Conservation (phyloP, 257 asterid species). For the Prunella vulgaris region DNA sequence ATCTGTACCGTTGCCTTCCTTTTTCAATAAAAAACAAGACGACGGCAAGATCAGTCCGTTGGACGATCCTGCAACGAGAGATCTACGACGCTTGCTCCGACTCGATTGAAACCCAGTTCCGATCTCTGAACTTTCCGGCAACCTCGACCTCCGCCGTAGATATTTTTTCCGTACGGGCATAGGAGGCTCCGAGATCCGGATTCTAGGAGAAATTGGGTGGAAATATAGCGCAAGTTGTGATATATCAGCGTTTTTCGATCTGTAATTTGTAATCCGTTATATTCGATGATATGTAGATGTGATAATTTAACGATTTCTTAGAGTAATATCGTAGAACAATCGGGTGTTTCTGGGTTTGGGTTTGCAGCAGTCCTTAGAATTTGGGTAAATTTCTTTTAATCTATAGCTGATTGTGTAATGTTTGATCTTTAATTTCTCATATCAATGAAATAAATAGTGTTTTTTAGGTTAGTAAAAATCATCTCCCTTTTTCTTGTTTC, state of each 20-base stretch:
- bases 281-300: conserved; percentile 12
- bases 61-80: conserved; percentile 55
- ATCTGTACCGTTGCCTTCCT: conserved; percentile 63
- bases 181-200: conserved; percentile 14
- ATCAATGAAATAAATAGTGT: background rate
- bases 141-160: conserved; percentile 33
- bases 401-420: background rate
- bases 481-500: background rate
- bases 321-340: conserved; percentile 1
- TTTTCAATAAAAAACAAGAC: conserved; percentile 36
- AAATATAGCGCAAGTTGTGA: background rate
- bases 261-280: conserved; percentile 3
- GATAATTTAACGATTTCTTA: background rate
- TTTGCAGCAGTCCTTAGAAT: background rate
- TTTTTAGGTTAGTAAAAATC: background rate
- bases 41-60: conserved; percentile 17
- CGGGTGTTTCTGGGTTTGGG: background rate
- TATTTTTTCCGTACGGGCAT: conserved; percentile 38
- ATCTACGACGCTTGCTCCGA: conserved; percentile 52
- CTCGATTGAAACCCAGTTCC: conserved; percentile 31
- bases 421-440: background rate
- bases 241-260: background rate
- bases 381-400: background rate
- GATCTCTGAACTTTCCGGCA: conserved; percentile 20
- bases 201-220: background rate